Conservation (phyloP, 2,329 filamentous ascomycete genomes). For the Ophiostoma sp. region DNA sequence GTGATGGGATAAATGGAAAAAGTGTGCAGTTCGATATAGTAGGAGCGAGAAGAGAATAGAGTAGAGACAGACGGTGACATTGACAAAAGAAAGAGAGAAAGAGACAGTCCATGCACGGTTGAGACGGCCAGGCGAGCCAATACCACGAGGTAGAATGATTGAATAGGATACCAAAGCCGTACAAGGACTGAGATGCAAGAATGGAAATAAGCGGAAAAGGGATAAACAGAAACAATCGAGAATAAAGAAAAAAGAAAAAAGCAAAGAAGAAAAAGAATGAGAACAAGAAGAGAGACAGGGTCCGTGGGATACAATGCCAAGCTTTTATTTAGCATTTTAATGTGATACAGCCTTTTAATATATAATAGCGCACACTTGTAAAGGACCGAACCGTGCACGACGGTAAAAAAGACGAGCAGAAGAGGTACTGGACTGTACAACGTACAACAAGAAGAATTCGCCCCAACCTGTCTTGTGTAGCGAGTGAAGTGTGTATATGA, state of each 20-base stretch:
- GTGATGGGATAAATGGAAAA: slow-evolving; percentile 3
- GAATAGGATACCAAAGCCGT: neutral
- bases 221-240: neutral
- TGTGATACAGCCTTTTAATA: neutral
- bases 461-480: neutral
- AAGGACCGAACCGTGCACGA: slow-evolving; percentile 4
- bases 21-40: neutral
- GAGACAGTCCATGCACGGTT: neutral
- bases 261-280: neutral
- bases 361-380: neutral
- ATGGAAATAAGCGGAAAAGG: neutral
- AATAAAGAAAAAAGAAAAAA: neutral
- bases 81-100: neutral
- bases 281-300: neutral
- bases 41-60: neutral
- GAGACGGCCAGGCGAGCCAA: slow-evolving; percentile 2
- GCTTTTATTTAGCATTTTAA: neutral
- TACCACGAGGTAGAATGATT: neutral
- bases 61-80: neutral
- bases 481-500: neutral
- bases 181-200: too few species aligned
- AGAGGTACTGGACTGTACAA: neutral
- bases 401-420: neutral
- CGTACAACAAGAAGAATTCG: neutral
- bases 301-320: neutral